Percentiles rank a stretch among this genome's conserved stretches.
Evolutionary conservation across 2,329 filamentous ascomycete species (phyloP).

Genomic region (Fonsecaea multimorphosa): DNA sequence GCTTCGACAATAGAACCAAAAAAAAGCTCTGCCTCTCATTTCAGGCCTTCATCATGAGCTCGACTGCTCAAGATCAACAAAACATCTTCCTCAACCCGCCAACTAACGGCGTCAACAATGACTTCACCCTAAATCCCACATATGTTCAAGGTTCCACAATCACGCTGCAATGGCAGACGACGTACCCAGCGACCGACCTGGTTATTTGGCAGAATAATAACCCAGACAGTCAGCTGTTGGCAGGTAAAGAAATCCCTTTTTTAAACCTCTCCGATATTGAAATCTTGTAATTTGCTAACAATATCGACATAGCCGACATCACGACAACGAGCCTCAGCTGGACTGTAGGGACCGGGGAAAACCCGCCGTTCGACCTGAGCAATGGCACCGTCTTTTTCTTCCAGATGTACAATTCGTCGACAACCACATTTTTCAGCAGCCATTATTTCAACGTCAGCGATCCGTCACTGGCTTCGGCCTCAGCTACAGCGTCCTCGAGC

Average conservation of each 20-base stretch:
- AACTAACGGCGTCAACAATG: not conserved
- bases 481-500: not conserved
- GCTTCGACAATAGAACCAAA: not conserved
- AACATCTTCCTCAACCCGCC: not conserved
- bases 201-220: not conserved
- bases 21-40: not conserved
- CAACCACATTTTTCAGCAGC: not conserved
- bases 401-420: slow-evolving; percentile 1
- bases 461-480: not conserved
- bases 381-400: not conserved
- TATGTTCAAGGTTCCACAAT: not conserved
- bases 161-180: not conserved
- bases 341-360: not conserved
- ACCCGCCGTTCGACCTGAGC: not conserved
- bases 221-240: not conserved
- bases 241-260: not conserved
- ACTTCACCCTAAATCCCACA: not conserved
- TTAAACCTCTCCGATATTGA: not conserved
- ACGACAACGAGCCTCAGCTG: not conserved
- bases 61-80: not conserved
- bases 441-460: slow-evolving; percentile 5
- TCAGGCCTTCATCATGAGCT: not conserved
- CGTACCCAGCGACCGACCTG: not conserved
- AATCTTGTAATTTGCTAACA: not conserved
- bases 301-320: not conserved